Evolutionary conservation across 2,329 filamentous ascomycete genomes (phyloP).

Genomic region (Aspergillus costaricaensis): DNA sequence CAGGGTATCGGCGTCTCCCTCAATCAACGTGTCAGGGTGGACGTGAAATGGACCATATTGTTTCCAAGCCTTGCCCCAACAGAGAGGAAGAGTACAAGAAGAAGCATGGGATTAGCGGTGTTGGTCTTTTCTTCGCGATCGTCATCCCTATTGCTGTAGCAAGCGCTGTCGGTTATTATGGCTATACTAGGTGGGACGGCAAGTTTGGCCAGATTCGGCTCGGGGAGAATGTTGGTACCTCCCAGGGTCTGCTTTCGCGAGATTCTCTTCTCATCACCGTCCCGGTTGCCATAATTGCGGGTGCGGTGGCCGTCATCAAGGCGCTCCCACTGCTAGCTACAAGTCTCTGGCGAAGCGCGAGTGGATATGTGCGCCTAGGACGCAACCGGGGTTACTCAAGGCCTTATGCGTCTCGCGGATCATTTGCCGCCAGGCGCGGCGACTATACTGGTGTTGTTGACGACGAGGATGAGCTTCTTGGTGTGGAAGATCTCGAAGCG

Average conservation of each 20-base stretch:
- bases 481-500: slow-evolving; percentile 81
- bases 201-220: slow-evolving; percentile 92
- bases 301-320: slow-evolving; percentile 72
- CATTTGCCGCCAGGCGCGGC: slow-evolving; percentile 82
- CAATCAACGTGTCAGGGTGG: slow-evolving; percentile 84
- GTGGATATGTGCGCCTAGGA: slow-evolving; percentile 52
- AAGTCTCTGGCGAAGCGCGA: slow-evolving; percentile 70
- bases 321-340: slow-evolving; percentile 71
- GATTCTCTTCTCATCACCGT: slow-evolving; percentile 79
- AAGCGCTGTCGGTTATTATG: slow-evolving; percentile 74
- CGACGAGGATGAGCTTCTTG: slow-evolving; percentile 90
- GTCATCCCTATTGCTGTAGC: slow-evolving; percentile 73
- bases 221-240: slow-evolving; percentile 60
- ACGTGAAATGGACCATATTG: slow-evolving; percentile 69
- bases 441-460: slow-evolving; percentile 88
- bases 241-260: slow-evolving; percentile 58
- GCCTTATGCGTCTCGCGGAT: slow-evolving; percentile 83
- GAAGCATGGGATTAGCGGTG: slow-evolving; percentile 68
- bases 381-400: slow-evolving; percentile 56
- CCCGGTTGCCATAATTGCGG: slow-evolving; percentile 77
- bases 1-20: slow-evolving; percentile 86
- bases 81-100: slow-evolving; percentile 81
- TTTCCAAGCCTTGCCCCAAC: slow-evolving; percentile 68
- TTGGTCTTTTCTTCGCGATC: slow-evolving; percentile 83
- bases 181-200: slow-evolving; percentile 79